Conservation (phyloP, 371 early-diverging fungal genomes). For the Vairimorpha necatrix region DNA sequence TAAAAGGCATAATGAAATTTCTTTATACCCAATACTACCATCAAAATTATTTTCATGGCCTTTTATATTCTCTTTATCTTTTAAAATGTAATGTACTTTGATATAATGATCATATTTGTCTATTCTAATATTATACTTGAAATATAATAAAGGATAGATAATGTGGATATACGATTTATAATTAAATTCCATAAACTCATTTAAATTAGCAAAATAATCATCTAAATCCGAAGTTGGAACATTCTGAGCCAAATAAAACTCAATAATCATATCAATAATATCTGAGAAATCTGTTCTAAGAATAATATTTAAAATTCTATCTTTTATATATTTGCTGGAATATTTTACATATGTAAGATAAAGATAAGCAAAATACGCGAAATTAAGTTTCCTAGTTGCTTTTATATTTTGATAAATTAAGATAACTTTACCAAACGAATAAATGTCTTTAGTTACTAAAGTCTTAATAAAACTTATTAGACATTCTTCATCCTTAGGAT, state of each 20-base stretch:
- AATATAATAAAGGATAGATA: slow-evolving; percentile 1
- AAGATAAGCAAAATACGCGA: neutral
- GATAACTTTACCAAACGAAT: neutral
- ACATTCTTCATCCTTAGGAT: neutral
- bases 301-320: neutral
- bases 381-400: neutral
- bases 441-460: neutral
- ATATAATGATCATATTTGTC: slow-evolving; percentile 5
- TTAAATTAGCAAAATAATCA: neutral
- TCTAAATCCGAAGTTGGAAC: neutral
- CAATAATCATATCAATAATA: neutral
- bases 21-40: neutral
- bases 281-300: neutral
- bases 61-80: neutral
- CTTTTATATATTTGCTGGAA: neutral
- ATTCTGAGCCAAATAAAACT: neutral
- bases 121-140: slow-evolving; percentile 1
- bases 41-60: neutral
- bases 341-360: neutral
- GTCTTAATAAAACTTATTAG: slow-evolving; percentile 5
- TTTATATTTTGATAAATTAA: neutral
- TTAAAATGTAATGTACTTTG: neutral
- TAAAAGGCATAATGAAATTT: neutral
- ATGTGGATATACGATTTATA: neutral
- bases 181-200: neutral